Evolutionary conservation across 2,329 filamentous ascomycete species (phyloP).

Genomic region (Nigrograna mackinnonii): DNA sequence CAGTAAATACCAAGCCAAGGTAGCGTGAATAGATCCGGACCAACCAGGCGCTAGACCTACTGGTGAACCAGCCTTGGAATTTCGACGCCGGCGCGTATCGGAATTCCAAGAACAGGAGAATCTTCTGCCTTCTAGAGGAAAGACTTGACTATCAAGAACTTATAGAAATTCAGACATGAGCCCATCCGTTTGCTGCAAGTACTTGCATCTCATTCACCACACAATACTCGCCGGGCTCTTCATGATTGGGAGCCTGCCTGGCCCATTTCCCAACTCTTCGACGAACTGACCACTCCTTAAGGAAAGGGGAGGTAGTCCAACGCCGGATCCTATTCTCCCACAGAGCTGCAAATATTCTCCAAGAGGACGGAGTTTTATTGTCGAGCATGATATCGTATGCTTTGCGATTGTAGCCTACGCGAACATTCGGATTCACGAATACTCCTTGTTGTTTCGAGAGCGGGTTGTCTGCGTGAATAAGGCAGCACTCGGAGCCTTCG

Average conservation of each 20-base stretch:
- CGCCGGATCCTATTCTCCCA: constrained; percentile 10
- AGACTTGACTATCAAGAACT: too few relatives aligned
- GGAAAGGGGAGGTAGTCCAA: constrained; percentile 1
- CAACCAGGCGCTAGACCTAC: too few relatives aligned
- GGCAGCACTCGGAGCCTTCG: constrained; percentile 79
- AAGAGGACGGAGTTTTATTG: not conserved
- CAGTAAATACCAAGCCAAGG: too few relatives aligned
- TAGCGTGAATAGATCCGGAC: too few relatives aligned
- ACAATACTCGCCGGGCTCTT: constrained; percentile 35
- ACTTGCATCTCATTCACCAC: constrained; percentile 45
- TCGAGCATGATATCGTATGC: constrained; percentile 21
- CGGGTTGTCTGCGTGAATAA: constrained; percentile 74
- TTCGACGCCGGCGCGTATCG: too few relatives aligned
- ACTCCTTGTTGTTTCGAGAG: constrained; percentile 58
- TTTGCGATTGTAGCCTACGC: constrained; percentile 63
- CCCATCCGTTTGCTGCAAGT: constrained; percentile 37
- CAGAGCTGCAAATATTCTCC: not conserved
- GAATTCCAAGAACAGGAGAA: too few relatives aligned
- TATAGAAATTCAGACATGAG: constrained; percentile 38
- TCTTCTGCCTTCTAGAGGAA: too few relatives aligned
- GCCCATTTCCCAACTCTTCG: not conserved
- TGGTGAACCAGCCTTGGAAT: too few relatives aligned
- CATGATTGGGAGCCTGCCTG: constrained; percentile 4
- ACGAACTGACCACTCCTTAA: constrained; percentile 6
- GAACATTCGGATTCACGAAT: constrained; percentile 70